Percentiles rank a stretch among this genome's conserved stretches.
phyloP scores from a whole-genome alignment of 192 early-diverging fungal genomes.

The Coemansia sp. region DNA sequence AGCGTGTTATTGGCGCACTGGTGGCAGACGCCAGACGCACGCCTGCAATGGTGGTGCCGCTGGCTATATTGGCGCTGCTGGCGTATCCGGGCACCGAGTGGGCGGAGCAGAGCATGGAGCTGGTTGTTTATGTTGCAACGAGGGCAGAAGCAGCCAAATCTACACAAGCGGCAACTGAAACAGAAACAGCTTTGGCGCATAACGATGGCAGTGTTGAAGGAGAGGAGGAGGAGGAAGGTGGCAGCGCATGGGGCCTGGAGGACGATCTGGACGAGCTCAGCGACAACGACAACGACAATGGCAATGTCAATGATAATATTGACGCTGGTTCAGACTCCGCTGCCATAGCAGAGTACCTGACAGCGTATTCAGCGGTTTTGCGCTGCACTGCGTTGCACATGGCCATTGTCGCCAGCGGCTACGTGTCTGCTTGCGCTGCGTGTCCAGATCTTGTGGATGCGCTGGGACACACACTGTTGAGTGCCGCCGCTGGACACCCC shows the following conservation, averaged over 20 bases:
- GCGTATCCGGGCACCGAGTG: conserved; percentile 23
- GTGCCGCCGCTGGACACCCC: background rate
- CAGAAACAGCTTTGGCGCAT: background rate
- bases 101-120: conserved; percentile 39
- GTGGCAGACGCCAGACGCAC: conserved; percentile 2
- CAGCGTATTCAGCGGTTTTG: conserved; percentile 16
- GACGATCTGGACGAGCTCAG: conserved; percentile 16
- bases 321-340: too few species aligned
- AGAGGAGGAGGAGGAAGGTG: conserved; percentile 5
- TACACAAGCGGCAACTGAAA: background rate
- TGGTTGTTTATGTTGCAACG: conserved; percentile 15
- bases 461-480: conserved; percentile 9
- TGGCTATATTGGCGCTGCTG: conserved; percentile 21
- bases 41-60: conserved; percentile 15
- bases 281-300: background rate
- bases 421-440: conserved; percentile 25
- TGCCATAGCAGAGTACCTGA: background rate
- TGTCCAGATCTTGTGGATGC: conserved; percentile 16
- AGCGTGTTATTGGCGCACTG: conserved; percentile 10
- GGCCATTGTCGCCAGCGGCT: conserved; percentile 20
- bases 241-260: conserved; percentile 36
- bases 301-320: background rate
- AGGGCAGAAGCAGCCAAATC: background rate
- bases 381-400: conserved; percentile 19
- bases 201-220: background rate